Base-by-base conservation (phyloP, 1,284 basidiomycete genomes). In the Fereydounia khargensis region DNA sequence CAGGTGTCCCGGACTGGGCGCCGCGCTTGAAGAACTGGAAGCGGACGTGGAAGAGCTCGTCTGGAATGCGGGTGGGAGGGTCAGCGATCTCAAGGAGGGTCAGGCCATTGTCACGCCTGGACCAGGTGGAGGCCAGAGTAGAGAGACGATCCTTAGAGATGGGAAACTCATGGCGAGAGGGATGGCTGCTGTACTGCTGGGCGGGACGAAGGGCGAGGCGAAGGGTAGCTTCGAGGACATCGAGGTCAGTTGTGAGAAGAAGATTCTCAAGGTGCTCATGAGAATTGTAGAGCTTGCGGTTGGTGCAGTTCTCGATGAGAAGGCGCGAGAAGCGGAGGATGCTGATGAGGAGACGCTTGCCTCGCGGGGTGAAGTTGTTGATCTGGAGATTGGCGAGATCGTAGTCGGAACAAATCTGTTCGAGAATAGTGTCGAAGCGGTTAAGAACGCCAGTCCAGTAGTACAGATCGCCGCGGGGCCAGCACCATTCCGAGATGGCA, bases 231-330 rank as follows among this genome's bases (percentile, higher is more conserved):
- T 91, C 84, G 36, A 97, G 82, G 28, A 98, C 82, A 66, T 95
- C 90, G 43, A 94, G 80, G 78, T 98, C 92, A 32, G 86, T 86
- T 1, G 90, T 89, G 68, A 85, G 85, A 46, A 97, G 81, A 19
- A 99, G 81, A 69, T 86, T 86, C 76, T 91, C 90, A 64, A 97
- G 80, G 57, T 91, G 87, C 91, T 99, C 95, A 77, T 96, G 98
- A 3, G 91, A 96, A 53, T 85, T 86, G 79, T 89, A 99, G 50
- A 92, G 87, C 81, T 97, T 98, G 72, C 95, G 82, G 75, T 95
- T 98, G 36, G 94, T 98, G 49, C 92, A 95, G 77, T 97, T 97
- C 79, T 98, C 95, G 70, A 99, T 80, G 40, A 99, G 79, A 35
- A 98, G 79, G 43, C 89, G 83, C 77, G 91, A 85, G 65, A 98